phyloP scores from a whole-genome alignment of 148 eudicot genomes.

The Arbutus unedo region DNA sequence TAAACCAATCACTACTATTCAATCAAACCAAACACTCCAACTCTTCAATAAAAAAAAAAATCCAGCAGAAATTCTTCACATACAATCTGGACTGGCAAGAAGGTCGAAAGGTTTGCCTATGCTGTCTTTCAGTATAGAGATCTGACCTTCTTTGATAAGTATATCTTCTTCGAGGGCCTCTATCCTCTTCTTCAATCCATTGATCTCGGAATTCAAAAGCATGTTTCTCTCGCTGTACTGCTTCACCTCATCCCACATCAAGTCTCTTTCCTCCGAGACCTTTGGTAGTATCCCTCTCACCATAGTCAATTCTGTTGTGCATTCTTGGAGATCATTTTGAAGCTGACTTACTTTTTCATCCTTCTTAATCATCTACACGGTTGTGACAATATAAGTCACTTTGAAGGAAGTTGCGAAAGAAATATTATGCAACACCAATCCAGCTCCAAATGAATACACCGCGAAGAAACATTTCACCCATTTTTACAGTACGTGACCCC shows the following conservation, averaged over 20 bases:
- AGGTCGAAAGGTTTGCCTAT: constrained; percentile 77
- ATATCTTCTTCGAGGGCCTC: constrained; percentile 81
- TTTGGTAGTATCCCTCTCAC: constrained; percentile 58
- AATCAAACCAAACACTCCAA: not conserved
- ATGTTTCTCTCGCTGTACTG: constrained; percentile 72
- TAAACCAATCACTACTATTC: constrained; percentile 4
- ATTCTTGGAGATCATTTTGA: constrained; percentile 57
- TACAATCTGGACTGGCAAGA: constrained; percentile 47
- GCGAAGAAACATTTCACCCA: not conserved
- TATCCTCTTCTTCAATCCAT: constrained; percentile 62
- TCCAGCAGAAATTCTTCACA: constrained; percentile 16
- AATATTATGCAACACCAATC: constrained; percentile 1
- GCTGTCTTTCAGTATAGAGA: constrained; percentile 65
- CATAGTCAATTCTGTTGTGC: constrained; percentile 49
- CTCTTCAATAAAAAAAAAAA: not conserved
- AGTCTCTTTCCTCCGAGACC: constrained; percentile 75
- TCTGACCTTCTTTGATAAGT: constrained; percentile 88
- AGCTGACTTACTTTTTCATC: constrained; percentile 62
- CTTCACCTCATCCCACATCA: constrained; percentile 83
- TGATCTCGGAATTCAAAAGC: constrained; percentile 68
- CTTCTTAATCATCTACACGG: constrained; percentile 57
- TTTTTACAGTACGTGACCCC: too few relatives aligned
- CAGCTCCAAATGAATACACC: not conserved
- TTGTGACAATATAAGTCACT: not conserved
- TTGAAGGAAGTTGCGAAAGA: not conserved